Conservation (phyloP, 352 stramenopile genomes). For the Achlya hypogyna region DNA sequence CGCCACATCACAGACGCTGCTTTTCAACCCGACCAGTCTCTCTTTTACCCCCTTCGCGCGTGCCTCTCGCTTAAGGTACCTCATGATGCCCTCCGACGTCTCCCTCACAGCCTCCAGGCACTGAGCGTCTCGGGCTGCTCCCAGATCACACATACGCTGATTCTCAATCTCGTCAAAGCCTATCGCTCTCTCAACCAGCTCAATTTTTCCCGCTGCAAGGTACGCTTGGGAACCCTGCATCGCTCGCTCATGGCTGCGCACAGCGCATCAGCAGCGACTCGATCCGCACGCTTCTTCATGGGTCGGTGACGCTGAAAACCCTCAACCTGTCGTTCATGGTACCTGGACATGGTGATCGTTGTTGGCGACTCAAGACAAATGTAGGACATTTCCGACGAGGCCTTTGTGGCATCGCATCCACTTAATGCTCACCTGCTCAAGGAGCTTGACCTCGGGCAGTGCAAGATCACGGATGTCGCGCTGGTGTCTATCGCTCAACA, state of each 20-base stretch:
- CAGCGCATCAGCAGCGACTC: slow-evolving; percentile 67
- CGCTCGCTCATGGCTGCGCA: neutral
- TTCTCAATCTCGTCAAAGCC: slow-evolving; percentile 69
- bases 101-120: slow-evolving; percentile 17
- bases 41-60: slow-evolving; percentile 54
- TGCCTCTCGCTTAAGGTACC: slow-evolving; percentile 54
- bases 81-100: neutral
- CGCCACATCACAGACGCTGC: slow-evolving; percentile 80
- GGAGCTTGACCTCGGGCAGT: slow-evolving; percentile 64
- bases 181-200: slow-evolving; percentile 67
- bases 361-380: neutral
- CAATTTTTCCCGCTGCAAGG: slow-evolving; percentile 77
- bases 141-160: slow-evolving; percentile 65
- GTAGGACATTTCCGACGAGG: slow-evolving; percentile 17
- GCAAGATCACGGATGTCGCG: slow-evolving; percentile 54
- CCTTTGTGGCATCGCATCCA: neutral
- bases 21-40: slow-evolving; percentile 75
- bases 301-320: slow-evolving; percentile 43
- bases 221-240: slow-evolving; percentile 22
- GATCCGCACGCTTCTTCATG: slow-evolving; percentile 54
- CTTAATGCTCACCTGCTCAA: slow-evolving; percentile 27
- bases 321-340: slow-evolving; percentile 79
- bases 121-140: slow-evolving; percentile 76
- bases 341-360: neutral
- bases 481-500: slow-evolving; percentile 52